Base-by-base conservation (phyloP, 2,329 filamentous ascomycete species). In the Tolypocladium ovalisporum region DNA sequence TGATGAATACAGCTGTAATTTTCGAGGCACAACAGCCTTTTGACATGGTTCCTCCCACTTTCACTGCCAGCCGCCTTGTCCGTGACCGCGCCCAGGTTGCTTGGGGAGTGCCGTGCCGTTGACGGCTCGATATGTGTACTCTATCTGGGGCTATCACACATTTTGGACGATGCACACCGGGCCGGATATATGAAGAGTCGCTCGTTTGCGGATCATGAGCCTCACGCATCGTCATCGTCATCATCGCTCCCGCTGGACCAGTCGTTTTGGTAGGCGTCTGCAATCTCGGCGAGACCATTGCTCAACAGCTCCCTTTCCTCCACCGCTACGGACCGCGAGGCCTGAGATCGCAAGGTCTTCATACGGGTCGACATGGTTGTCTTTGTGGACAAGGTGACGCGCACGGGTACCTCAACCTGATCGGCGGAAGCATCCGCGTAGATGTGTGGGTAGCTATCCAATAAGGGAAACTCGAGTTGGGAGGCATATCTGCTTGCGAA, bases 181-280 rank as follows among this genome's bases (percentile, higher is more conserved):
- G 47, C 3, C 10, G 17, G 29, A 4, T 19, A 34, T 34, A 4
- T 19, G 27, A 51, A 8, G 10, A 51, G 17, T 12, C 44, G 27
- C 27, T 29, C 3, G 4, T 32, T 51, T 13, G 6, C 29, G 17
- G 49, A 37, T 17, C 17, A 52, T 37, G 29, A n/a, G n/a, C 57
- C 10, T 68, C 61, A 67, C n/a, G 69, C 53, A 35, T 81, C 77
- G 54, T 90, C 86, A 58, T 90, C 85, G 24, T 83, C 86, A 10
- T 84, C 79, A 63, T 89, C 88, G 58, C 83, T 87, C 29, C 85
- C 90, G 65, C 87, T 90, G 15, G 84, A 85, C 89, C 90, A 96
- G 1, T 90, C 90, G 60, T 94, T 89, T 63, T 90, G 85, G 69
- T 97, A 97, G 59, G 89, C 89, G 66, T 96, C 92, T 1, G 88